A percentile compares a stretch with the other conserved stretches of the same genome.
Evolutionary conservation across 2,329 filamentous ascomycete species (phyloP).

Genomic region (Colletotrichum godetiae): DNA sequence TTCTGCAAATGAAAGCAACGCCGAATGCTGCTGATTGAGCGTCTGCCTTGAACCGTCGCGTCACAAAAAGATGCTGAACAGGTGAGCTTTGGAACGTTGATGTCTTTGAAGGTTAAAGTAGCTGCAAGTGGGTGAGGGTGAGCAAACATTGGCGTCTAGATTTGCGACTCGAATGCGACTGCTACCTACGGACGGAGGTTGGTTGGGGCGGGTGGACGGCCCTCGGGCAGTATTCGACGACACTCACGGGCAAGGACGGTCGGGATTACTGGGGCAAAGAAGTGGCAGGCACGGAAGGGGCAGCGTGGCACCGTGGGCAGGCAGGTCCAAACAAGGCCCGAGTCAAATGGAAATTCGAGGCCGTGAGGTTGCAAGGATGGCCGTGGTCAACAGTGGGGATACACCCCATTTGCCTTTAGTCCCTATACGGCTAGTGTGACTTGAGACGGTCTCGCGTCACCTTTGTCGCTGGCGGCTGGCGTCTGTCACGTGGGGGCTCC

Average conservation of each 20-base stretch:
- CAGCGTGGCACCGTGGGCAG: too few relatives aligned
- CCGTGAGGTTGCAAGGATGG: slow-evolving; percentile 13
- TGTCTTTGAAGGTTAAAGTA: not conserved
- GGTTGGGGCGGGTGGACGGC: slow-evolving; percentile 1
- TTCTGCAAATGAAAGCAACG: not conserved
- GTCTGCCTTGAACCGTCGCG: not conserved
- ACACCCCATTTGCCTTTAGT: slow-evolving; percentile 12
- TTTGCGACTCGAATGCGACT: not conserved
- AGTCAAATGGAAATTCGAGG: slow-evolving; percentile 3
- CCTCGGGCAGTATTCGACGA: not conserved
- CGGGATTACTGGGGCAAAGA: not conserved
- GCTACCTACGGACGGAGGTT: slow-evolving; percentile 1
- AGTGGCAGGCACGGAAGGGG: not conserved
- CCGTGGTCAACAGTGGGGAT: not conserved
- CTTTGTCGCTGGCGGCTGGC: slow-evolving; percentile 19
- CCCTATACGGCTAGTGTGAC: slow-evolving; percentile 27
- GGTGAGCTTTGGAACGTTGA: not conserved
- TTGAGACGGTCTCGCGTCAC: slow-evolving; percentile 32
- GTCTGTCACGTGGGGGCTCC: slow-evolving; percentile 34
- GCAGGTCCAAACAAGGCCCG: not conserved
- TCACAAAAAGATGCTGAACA: not conserved
- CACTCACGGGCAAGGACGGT: not conserved
- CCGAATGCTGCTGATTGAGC: not conserved
- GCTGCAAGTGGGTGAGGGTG: not conserved
- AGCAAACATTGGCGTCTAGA: not conserved